Evolutionary conservation across 176 grass and related monocot genomes (phyloP).

Genomic region (Carex scoparia): DNA sequence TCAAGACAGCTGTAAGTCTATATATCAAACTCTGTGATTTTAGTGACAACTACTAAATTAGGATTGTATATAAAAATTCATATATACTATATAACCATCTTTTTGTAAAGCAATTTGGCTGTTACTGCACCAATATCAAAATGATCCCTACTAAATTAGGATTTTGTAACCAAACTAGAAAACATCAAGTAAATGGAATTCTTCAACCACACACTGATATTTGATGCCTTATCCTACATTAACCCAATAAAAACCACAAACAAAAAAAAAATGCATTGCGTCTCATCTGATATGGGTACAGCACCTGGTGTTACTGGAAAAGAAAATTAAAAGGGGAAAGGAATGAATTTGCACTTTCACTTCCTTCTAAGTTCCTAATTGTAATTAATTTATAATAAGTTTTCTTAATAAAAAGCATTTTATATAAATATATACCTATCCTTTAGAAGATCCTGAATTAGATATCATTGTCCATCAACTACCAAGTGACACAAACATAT

Average conservation of each 20-base stretch:
- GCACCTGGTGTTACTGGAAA: background rate
- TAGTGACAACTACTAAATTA: background rate
- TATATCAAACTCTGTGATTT: background rate
- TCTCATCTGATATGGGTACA: background rate
- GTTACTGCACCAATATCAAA: background rate
- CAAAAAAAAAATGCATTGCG: background rate
- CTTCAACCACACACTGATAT: background rate
- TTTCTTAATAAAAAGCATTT: background rate
- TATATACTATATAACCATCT: too few species aligned
- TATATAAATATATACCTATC: background rate
- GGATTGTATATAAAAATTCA: too few species aligned
- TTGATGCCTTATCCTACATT: background rate
- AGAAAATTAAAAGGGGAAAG: background rate
- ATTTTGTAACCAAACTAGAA: background rate
- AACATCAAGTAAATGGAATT: background rate
- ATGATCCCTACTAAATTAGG: background rate
- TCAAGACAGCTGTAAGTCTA: conserved; percentile 75
- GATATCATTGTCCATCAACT: background rate
- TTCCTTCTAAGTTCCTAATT: background rate
- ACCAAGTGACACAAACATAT: background rate
- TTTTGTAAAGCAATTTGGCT: background rate
- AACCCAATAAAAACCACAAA: background rate
- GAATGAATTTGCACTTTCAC: background rate
- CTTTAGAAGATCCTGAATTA: background rate
- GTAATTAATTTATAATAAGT: background rate